Evolutionary conservation across 345 rosid species (phyloP), one percentile per base, ranked within the genome.

Genomic region (Pseudoturritis turrita): DNA sequence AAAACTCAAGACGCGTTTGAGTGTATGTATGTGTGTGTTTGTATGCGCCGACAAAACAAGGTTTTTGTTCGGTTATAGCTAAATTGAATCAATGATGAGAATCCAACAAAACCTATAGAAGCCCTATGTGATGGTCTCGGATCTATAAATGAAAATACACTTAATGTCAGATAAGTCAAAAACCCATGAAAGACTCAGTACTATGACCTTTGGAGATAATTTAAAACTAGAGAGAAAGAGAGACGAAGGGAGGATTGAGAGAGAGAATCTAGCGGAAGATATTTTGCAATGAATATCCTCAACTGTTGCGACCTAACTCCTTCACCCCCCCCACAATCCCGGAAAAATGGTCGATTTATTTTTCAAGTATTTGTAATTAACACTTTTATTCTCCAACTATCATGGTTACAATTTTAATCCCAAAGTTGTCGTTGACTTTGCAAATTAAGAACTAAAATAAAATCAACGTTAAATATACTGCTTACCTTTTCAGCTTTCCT

Each of bases 11-110:
- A 52, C 69, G 36, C 26, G 67, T 65, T 12, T 53, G 56, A 58
- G 33, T 57, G 28, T 54, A 28, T 41, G 11, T 65, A 10, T 51
- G 37, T 51, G 49, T 39, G 19, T 36, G 68, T 61, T 31, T 70
- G 50, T 59, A 47, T 23, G 35, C 23, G 68, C 37, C 51, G 62
- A 71, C 62, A 51, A 71, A 3, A 14, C 60, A 26, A 19, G 63
- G 15, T 53, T 60, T 55, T 66, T 66, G 78, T 74, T 67, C 67
- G 62, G 54, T 60, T 58, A 13, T 75, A 40, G 57, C 61, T 46
- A 49, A n/a, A 43, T 7, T 15, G 33, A 74, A 40, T 25, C 41
- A 70, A 46, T 46, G 25, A 69, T 62, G 46, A 55, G 53, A 70
- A 69, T 61, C 70, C 64, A 68, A 54, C 71, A 53, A 69, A 68